phyloP scores from a whole-genome alignment of 768 basidiomycete genomes.

The Lentinula sp. region DNA sequence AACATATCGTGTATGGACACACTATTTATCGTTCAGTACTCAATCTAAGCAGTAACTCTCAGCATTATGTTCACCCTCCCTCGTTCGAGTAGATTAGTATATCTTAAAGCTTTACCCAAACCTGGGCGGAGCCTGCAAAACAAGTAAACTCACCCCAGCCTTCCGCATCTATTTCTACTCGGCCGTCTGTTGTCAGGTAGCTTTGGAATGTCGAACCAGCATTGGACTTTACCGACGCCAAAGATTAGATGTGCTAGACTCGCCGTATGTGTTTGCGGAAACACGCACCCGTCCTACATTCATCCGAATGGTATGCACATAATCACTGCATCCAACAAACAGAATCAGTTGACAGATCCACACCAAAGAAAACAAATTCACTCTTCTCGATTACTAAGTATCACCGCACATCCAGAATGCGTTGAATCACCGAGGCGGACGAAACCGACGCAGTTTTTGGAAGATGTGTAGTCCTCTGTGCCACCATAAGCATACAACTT shows the following conservation, averaged over 20 bases:
- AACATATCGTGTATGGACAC: neutral
- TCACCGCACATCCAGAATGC: constrained; percentile 61
- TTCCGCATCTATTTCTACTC: constrained; percentile 37
- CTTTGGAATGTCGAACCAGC: constrained; percentile 37
- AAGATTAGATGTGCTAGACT: constrained; percentile 3
- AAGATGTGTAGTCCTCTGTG: constrained; percentile 51
- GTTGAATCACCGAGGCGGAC: constrained; percentile 54
- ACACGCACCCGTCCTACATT: constrained; percentile 49
- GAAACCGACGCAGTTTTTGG: constrained; percentile 69
- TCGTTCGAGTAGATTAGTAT: neutral
- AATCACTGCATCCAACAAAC: constrained; percentile 12
- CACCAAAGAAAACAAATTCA: constrained; percentile 13
- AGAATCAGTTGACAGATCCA: neutral
- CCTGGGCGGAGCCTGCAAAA: constrained; percentile 44
- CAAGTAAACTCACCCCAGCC: constrained; percentile 69
- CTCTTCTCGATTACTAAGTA: constrained; percentile 58
- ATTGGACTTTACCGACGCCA: constrained; percentile 20
- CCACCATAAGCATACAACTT: constrained; percentile 63
- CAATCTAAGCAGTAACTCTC: too few relatives aligned
- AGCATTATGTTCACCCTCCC: too few relatives aligned
- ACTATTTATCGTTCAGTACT: too few relatives aligned
- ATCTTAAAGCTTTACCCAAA: constrained; percentile 41
- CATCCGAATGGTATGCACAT: constrained; percentile 51
- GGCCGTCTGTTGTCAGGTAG: constrained; percentile 39
- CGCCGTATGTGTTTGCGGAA: neutral